A percentile compares a stretch with the other conserved stretches of the same genome.
phyloP scores from a whole-genome alignment of 139 green algal genomes.

The Volvox africanus region DNA sequence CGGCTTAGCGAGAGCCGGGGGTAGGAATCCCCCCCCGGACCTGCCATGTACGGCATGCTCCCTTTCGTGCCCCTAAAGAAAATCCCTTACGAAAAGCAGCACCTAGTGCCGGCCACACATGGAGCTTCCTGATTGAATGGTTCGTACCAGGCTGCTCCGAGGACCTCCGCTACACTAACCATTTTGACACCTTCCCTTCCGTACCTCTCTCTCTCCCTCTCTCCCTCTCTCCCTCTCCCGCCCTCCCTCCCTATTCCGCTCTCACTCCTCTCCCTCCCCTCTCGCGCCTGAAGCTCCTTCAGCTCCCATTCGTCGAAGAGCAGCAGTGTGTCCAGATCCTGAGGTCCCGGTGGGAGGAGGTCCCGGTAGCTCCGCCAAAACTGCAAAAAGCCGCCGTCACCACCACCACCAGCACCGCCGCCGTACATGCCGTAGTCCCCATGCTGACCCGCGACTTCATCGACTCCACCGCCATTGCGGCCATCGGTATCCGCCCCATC shows the following conservation, averaged over 20 bases:
- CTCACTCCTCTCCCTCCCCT: not conserved
- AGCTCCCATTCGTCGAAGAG: constrained; percentile 5
- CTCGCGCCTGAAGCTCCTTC: constrained; percentile 28
- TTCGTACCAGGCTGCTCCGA: not conserved
- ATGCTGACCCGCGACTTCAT: too few relatives aligned
- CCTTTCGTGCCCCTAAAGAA: too few relatives aligned
- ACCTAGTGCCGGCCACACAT: too few relatives aligned
- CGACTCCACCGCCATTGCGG: not conserved
- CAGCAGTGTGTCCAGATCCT: constrained; percentile 26
- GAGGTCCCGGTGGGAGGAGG: constrained; percentile 8
- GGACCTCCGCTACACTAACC: not conserved
- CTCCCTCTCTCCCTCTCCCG: not conserved
- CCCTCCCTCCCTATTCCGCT: not conserved
- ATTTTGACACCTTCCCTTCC: not conserved
- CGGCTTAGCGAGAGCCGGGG: too few relatives aligned
- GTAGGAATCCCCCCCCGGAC: too few relatives aligned
- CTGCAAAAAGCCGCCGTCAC: not conserved
- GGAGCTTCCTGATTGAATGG: not conserved
- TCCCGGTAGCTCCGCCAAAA: constrained; percentile 50
- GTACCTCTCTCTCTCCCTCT: not conserved
- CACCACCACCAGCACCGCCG: too few relatives aligned
- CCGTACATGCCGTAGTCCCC: too few relatives aligned
- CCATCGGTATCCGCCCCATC: too few relatives aligned
- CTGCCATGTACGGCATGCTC: too few relatives aligned
- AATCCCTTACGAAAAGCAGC: too few relatives aligned